A percentile compares a stretch with the other conserved stretches of the same genome.
Evolutionary conservation across 192 early-diverging fungal species (phyloP).

Genomic region (Entomortierella chlamydospora): DNA sequence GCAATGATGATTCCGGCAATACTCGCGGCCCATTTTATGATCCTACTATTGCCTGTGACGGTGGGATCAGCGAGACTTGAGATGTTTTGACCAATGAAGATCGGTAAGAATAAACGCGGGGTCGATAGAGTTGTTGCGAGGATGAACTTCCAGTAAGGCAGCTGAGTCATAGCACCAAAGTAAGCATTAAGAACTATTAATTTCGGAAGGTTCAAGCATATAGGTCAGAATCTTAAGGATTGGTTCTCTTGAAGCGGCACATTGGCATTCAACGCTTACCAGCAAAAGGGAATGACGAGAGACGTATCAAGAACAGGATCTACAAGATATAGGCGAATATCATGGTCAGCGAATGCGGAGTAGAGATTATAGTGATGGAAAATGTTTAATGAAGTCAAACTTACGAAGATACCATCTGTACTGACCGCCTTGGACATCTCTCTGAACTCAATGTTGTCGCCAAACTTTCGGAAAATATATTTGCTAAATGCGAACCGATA

Average conservation of each 20-base stretch:
- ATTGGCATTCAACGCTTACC: background rate
- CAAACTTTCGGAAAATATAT: slow-evolving; percentile 36
- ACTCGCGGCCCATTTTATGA: slow-evolving; percentile 31
- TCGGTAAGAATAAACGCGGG: slow-evolving; percentile 34
- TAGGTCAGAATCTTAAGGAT: background rate
- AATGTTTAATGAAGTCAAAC: background rate
- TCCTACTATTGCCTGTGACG: slow-evolving; percentile 23
- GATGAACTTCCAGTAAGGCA: slow-evolving; percentile 45
- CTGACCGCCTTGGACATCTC: slow-evolving; percentile 45
- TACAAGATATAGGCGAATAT: background rate
- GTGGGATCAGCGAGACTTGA: slow-evolving; percentile 26
- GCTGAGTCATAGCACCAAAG: slow-evolving; percentile 39
- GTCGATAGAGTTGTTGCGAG: slow-evolving; percentile 30
- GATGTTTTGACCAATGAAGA: slow-evolving; percentile 45
- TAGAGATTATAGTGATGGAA: background rate
- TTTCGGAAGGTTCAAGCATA: background rate
- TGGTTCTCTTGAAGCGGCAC: background rate
- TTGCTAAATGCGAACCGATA: slow-evolving; percentile 24
- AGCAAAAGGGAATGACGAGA: slow-evolving; percentile 46
- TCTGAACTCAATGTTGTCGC: slow-evolving; percentile 29
- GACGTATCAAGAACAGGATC: slow-evolving; percentile 42
- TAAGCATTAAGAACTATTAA: slow-evolving; percentile 38
- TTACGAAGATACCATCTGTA: slow-evolving; percentile 45
- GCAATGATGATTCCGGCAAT: slow-evolving; percentile 25
- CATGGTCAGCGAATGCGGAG: background rate